These are phyloP conservation scores for Amanita polypyramis DNA, from an alignment of 768 basidiomycete species.

Conservation along the genomic window DNA sequence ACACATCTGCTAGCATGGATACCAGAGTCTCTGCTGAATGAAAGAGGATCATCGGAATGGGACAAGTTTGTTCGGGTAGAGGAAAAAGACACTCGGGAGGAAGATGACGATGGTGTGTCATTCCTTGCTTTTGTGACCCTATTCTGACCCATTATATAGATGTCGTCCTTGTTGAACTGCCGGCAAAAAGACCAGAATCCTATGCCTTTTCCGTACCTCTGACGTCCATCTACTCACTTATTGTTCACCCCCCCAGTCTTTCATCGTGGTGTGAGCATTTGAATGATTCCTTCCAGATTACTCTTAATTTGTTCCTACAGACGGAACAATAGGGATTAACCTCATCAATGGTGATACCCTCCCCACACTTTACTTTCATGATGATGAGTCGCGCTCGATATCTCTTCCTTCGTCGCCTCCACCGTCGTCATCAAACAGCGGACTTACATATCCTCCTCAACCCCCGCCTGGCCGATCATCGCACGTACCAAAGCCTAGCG, in stretches of 20 bases:
- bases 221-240: conserved; percentile 80
- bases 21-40: conserved; percentile 74
- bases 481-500: conserved; percentile 31
- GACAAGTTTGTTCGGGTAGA: conserved; percentile 86
- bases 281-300: conserved; percentile 10
- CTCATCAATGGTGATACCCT: conserved; percentile 78
- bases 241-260: conserved; percentile 74
- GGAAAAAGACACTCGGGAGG: conserved; percentile 43
- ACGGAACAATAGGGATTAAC: conserved; percentile 84
- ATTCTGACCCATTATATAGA: conserved; percentile 31
- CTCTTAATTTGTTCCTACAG: conserved; percentile 25
- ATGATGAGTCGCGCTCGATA: conserved; percentile 87
- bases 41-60: conserved; percentile 77
- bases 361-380: conserved; percentile 91
- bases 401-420: conserved; percentile 27
- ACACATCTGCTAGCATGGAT: conserved; percentile 88
- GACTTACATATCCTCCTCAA: conserved; percentile 52
- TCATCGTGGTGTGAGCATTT: conserved; percentile 64
- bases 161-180: conserved; percentile 77
- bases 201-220: conserved; percentile 95
- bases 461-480: conserved; percentile 36
- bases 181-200: conserved; percentile 74
- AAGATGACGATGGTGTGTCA: conserved; percentile 63
- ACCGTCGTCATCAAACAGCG: conserved; percentile 19
- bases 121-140: conserved; percentile 1